These are phyloP conservation scores for Herpetospermum pedunculosum DNA, from an alignment of 306 rosid genomes.

Conservation along the genomic window DNA sequence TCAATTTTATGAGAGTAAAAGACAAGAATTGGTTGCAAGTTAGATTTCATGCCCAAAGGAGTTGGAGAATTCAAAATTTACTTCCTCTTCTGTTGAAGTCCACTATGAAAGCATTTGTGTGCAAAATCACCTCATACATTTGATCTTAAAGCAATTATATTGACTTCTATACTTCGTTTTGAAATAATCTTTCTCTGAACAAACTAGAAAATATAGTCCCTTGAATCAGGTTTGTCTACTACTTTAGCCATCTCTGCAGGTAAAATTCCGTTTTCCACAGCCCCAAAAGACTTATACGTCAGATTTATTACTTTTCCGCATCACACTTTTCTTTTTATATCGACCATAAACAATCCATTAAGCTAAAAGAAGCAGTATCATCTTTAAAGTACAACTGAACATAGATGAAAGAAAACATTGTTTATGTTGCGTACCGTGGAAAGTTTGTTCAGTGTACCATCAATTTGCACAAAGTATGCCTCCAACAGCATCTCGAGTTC, in stretches of 20 bases:
- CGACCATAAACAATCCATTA: not conserved
- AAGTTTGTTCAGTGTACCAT: conserved; percentile 76
- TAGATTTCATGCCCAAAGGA: not conserved
- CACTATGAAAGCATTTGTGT: not conserved
- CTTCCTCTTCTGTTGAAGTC: not conserved
- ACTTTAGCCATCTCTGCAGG: not conserved
- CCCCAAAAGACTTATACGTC: not conserved
- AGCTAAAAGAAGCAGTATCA: not conserved
- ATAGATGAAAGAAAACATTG: not conserved
- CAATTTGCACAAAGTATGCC: conserved; percentile 93
- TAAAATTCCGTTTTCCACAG: not conserved
- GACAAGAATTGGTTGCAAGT: not conserved
- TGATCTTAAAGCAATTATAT: not conserved
- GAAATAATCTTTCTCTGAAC: not conserved
- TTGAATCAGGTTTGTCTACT: not conserved
- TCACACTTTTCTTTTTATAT: not conserved
- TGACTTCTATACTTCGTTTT: not conserved
- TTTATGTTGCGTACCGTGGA: conserved; percentile 32
- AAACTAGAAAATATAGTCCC: not conserved
- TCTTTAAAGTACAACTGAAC: not conserved
- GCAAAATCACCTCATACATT: not conserved
- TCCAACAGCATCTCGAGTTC: conserved; percentile 99
- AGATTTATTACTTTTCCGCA: not conserved
- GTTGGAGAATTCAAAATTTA: not conserved
- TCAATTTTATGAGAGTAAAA: not conserved